These are phyloP conservation scores for Termitomyces sp. DNA, from an alignment of 768 basidiomycete species.

Conservation along the genomic window DNA sequence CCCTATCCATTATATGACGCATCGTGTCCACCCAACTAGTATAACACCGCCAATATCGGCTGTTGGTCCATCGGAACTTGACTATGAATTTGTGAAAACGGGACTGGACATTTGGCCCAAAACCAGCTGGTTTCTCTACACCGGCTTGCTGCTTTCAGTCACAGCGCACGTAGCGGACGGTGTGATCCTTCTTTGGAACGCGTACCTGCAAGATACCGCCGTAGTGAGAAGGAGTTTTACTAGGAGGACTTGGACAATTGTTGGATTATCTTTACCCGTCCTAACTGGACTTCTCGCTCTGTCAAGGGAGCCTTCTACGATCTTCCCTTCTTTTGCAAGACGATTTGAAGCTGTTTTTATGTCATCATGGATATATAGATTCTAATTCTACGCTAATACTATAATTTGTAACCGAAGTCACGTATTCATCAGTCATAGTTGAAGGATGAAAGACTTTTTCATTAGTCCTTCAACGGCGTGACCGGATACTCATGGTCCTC, in stretches of 20 bases:
- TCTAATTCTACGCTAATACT: conserved; percentile 19
- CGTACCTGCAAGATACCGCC: conserved; percentile 31
- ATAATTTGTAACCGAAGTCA: not conserved
- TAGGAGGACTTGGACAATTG: conserved; percentile 25
- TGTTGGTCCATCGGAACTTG: conserved; percentile 71
- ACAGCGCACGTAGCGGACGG: conserved; percentile 66
- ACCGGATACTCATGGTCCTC: conserved; percentile 59
- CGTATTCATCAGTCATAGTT: not conserved
- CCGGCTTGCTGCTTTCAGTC: conserved; percentile 51
- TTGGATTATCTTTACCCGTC: conserved; percentile 42
- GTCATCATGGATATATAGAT: conserved; percentile 41
- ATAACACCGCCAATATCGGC: conserved; percentile 43
- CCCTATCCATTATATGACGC: conserved; percentile 64
- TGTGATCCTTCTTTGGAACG: conserved; percentile 43
- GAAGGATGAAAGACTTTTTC: not conserved
- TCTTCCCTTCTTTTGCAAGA: conserved; percentile 43
- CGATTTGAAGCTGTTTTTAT: conserved; percentile 50
- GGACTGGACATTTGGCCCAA: conserved; percentile 59
- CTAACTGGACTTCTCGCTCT: conserved; percentile 51
- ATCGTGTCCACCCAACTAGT: conserved; percentile 53
- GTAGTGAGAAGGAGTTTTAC: conserved; percentile 10
- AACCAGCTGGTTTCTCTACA: conserved; percentile 59
- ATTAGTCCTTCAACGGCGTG: conserved; percentile 19
- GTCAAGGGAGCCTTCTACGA: conserved; percentile 53
- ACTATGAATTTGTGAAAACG: conserved; percentile 80